Evolutionary conservation across 2,329 filamentous ascomycete genomes (phyloP).

Genomic region (Cyphellophora attinorum): DNA sequence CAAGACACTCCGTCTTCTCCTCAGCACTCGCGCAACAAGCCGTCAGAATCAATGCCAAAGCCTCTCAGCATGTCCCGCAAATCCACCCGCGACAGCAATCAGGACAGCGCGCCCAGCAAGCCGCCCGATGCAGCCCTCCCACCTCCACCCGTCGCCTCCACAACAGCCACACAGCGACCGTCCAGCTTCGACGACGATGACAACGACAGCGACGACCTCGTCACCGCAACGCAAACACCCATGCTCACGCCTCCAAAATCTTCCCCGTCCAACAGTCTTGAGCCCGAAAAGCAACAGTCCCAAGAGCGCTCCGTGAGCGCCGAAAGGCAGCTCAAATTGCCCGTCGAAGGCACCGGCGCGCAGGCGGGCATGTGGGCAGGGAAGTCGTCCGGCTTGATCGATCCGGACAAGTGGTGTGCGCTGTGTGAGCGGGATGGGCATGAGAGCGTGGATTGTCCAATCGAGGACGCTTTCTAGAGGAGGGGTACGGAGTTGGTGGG

Average conservation of each 20-base stretch:
- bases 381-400: constrained; percentile 67
- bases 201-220: background rate
- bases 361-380: constrained; percentile 56
- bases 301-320: too few relatives aligned
- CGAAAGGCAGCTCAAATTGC: constrained; percentile 1
- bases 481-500: too few relatives aligned
- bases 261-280: too few relatives aligned
- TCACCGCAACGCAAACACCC: background rate
- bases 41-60: constrained; percentile 7
- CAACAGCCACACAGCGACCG: background rate
- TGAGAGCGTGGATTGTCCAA: constrained; percentile 88
- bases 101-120: background rate
- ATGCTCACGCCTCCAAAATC: too few relatives aligned
- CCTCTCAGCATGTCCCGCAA: constrained; percentile 15
- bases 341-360: constrained; percentile 32
- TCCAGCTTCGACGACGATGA: background rate
- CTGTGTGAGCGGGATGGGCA: constrained; percentile 94
- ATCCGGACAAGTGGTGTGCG: constrained; percentile 90
- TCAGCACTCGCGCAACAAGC: background rate
- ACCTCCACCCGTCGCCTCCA: constrained; percentile 4
- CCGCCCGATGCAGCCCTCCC: constrained; percentile 6
- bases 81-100: background rate
- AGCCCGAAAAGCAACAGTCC: background rate
- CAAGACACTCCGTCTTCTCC: constrained; percentile 2
- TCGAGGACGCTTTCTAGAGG: constrained; percentile 53